Percentiles rank a stretch among this genome's conserved stretches.
phyloP scores from a whole-genome alignment of 2,329 filamentous ascomycete species.

The Fusarium paranaense region DNA sequence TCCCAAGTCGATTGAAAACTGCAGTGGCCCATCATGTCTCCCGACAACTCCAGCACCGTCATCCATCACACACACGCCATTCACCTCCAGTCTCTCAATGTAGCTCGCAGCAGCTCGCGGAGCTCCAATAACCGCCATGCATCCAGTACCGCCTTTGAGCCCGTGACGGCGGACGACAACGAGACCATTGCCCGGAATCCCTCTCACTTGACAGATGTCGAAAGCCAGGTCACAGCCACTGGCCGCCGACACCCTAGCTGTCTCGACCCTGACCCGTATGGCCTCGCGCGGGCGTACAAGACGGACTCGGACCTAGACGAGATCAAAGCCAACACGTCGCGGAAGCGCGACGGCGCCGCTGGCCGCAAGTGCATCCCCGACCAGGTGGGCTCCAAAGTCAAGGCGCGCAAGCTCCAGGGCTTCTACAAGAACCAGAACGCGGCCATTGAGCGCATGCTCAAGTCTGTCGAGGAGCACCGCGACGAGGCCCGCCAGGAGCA shows the following conservation, averaged over 20 bases:
- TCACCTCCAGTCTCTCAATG: conserved; percentile 51
- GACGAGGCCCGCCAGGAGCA: conserved; percentile 84
- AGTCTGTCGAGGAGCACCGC: conserved; percentile 91
- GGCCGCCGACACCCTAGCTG: conserved; percentile 52
- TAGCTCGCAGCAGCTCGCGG: conserved; percentile 45
- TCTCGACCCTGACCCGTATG: conserved; percentile 81
- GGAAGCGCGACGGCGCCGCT: conserved; percentile 70
- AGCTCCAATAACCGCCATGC: conserved; percentile 48
- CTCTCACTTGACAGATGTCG: conserved; percentile 58
- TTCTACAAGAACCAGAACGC: conserved; percentile 96
- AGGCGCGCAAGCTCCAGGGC: conserved; percentile 71
- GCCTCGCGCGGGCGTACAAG: conserved; percentile 82
- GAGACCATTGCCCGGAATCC: conserved; percentile 58
- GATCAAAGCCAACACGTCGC: conserved; percentile 84
- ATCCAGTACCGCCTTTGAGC: conserved; percentile 61
- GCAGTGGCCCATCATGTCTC: conserved; percentile 50
- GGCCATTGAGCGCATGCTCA: conserved; percentile 90
- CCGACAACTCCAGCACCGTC: conserved; percentile 55
- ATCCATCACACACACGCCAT: conserved; percentile 60
- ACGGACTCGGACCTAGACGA: conserved; percentile 78
- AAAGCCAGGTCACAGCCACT: conserved; percentile 57
- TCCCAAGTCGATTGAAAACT: background rate
- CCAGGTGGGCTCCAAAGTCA: conserved; percentile 43
- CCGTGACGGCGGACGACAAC: conserved; percentile 49
- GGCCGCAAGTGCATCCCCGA: conserved; percentile 30